Base-by-base conservation (phyloP, 306 rosid genomes). In the Alnus rubra region DNA sequence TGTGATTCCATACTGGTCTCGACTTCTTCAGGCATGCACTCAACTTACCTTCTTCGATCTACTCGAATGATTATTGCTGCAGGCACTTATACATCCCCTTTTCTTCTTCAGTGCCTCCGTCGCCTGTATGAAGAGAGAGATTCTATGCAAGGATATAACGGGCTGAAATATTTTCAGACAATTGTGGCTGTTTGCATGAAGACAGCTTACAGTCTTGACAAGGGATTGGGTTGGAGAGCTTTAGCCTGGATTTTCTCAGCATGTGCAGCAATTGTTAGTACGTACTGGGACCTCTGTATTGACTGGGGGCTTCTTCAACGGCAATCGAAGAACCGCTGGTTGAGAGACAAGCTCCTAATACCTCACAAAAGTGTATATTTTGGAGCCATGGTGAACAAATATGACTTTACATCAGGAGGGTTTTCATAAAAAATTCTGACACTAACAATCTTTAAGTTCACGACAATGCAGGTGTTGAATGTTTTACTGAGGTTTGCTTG, bases 261-360 rank as follows among this genome's bases (percentile, higher is more conserved):
- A 39, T 23, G 76, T 49, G 89, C 97, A 56, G 88, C 93, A 72
- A 13, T 86, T 30, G 59, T 77, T 39, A 53, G 89, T 44, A 90
- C 89, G 12, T 92, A 90, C 33, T 92, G 94, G 97, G 93, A 92
- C 83, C 80, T 92, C 65, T 84, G 85, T 53, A 73, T 85, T 2
- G 97, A 92, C 73, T 92, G 97, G 94, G 94, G 93, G 45, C 97
- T 92, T 48, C 82, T 90, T 30, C 90, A 90, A 53, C 84, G 86
- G 13, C 55, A 75, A 31, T 90, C 91, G 2, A 87, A 80, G 82
- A 92, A 92, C 78, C 88, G 87, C 39, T 87, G 89, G 92, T 84
- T 90, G 73, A 85, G 94, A 78, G 94, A 90, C 78, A 92, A 92
- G 79, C 94, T 92, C 76, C 44, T 88, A 18, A 11, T 88, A 76